Percentiles rank a stretch among this genome's conserved stretches.
Conservation (phyloP, 73 alveolate genomes). For the Stentor coeruleus region DNA sequence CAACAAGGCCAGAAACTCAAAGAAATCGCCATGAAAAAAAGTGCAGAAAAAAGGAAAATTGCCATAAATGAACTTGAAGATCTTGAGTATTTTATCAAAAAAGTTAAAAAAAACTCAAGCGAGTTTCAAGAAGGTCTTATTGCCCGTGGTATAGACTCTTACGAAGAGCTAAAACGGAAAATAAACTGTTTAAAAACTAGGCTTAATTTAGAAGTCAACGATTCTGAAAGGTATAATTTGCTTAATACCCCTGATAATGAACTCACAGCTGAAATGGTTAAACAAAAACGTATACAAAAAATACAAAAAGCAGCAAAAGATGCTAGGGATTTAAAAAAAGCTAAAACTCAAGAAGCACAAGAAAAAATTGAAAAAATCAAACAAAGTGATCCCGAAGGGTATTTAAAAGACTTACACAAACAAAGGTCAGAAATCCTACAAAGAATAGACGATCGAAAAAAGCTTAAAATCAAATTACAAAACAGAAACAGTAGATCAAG, state of each 20-base stretch:
- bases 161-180: slow-evolving; percentile 68
- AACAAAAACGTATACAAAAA: slow-evolving; percentile 82
- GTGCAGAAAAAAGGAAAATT: slow-evolving; percentile 28
- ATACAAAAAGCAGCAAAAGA: slow-evolving; percentile 84
- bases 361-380: slow-evolving; percentile 73
- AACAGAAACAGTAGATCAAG: slow-evolving; percentile 79
- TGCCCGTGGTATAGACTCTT: slow-evolving; percentile 62
- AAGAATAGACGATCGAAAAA: slow-evolving; percentile 72
- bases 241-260: slow-evolving; percentile 79
- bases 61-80: slow-evolving; percentile 52
- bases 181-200: slow-evolving; percentile 64
- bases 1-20: slow-evolving; percentile 26
- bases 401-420: slow-evolving; percentile 64
- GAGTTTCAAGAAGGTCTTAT: slow-evolving; percentile 72
- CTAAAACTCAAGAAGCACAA: slow-evolving; percentile 60
- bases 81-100: neutral
- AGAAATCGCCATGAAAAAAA: slow-evolving; percentile 29
- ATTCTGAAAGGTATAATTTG: slow-evolving; percentile 74
- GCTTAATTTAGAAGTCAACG: slow-evolving; percentile 66
- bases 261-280: slow-evolving; percentile 76
- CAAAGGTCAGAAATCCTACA: slow-evolving; percentile 71
- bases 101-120: neutral
- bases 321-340: slow-evolving; percentile 70
- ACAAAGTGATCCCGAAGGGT: slow-evolving; percentile 68
- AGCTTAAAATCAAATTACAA: slow-evolving; percentile 71